These are phyloP conservation scores for Tieghemostelium lacteum DNA, from an alignment of 78 protist species.

Conservation along the genomic window DNA sequence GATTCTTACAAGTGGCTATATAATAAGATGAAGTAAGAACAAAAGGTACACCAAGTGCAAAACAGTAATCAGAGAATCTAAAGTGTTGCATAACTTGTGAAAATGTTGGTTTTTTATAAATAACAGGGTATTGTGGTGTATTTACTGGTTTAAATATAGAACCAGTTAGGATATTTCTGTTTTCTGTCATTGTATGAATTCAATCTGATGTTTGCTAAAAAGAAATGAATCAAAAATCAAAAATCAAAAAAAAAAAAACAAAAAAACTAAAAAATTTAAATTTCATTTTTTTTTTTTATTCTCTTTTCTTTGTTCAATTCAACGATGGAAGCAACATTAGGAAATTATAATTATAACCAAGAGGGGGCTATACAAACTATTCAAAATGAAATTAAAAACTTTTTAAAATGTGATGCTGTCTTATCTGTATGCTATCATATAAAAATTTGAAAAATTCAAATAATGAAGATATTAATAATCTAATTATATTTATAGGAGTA, in stretches of 20 bases:
- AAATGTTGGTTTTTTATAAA: constrained; percentile 19
- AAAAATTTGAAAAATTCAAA: background rate
- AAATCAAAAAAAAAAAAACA: background rate
- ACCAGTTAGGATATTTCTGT: too few relatives aligned
- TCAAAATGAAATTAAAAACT: constrained; percentile 28
- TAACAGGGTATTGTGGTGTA: constrained; percentile 48
- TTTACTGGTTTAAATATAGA: constrained; percentile 13
- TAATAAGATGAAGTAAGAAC: constrained; percentile 12
- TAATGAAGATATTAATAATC: background rate
- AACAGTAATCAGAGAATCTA: constrained; percentile 28
- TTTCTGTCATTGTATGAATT: too few relatives aligned
- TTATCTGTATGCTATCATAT: constrained; percentile 13
- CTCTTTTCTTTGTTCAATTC: background rate
- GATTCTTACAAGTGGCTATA: constrained; percentile 18
- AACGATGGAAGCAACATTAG: constrained; percentile 46
- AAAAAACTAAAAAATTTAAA: background rate
- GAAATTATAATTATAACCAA: constrained; percentile 39
- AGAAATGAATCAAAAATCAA: background rate
- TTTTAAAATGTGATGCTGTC: constrained; percentile 61
- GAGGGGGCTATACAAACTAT: constrained; percentile 31
- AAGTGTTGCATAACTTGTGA: constrained; percentile 1
- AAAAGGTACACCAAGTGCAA: constrained; percentile 5
- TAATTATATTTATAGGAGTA: constrained; percentile 19
- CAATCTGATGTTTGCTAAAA: background rate
- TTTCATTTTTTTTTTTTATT: background rate